Evolutionary conservation across 352 stramenopile genomes (phyloP), one percentile per base, ranked within the genome.

Genomic region (Pythium phragmiticola): DNA sequence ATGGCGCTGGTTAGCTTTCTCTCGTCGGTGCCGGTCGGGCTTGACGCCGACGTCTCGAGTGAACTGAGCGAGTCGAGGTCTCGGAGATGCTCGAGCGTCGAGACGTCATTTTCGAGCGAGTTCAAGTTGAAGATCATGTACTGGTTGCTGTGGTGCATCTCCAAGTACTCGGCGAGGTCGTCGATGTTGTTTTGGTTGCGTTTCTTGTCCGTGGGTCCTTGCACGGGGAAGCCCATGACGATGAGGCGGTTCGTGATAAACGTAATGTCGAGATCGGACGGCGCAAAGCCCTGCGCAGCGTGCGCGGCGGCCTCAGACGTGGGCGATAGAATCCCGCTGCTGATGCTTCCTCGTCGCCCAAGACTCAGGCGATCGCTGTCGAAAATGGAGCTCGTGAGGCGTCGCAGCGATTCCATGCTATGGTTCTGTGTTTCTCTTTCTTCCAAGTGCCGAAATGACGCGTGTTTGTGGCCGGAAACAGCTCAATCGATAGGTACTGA

Each of bases 61-160:
- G 50, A 66, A 4, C 60, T 17, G 23, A 69, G 63, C 23, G 62
- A n/a, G 13, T 69, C 54, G 3, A 69, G 48, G 17, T 65, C 63
- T 57, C 63, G 43, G 5, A 49, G 51, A 12, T 55, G 51, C 21
- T 39, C 63, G 14, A 47, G 36, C 11, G 30, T 3, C 39, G 53
- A 28, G 37, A 39, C 49, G 13, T 68, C 65, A 14, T 78, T 70
- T 39, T 84, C 71, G 14, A 92, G 60, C 23, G 75, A 62, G 60
- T 88, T 90, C 16, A 95, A 75, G 58, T 89, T 94, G 63, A 96
- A 90, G n/a, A 95, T 60, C 54, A 95, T 52, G 60, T 87, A 95
- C 54, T 82, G 80, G 26, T 77, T 69, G 37, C 65, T 65, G 68
- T 92, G 73, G n/a, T 74, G 52, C 1, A 62, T 54, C 33, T 93